These are phyloP conservation scores for Uronychia binucleata DNA, from an alignment of 73 alveolate genomes.

Conservation along the genomic window DNA sequence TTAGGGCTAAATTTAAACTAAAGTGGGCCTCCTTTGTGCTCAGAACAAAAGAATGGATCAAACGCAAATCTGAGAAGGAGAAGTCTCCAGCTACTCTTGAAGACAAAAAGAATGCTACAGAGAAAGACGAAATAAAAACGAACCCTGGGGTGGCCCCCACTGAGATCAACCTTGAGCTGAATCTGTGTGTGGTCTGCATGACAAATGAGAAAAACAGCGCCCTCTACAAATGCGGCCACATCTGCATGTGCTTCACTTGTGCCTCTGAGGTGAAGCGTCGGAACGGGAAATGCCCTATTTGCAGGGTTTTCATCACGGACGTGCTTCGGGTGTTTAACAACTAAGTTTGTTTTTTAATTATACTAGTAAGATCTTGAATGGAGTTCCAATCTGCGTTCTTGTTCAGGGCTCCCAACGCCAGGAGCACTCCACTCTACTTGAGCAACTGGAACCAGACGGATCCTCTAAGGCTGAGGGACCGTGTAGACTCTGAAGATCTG, in stretches of 20 bases:
- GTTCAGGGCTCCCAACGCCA: neutral
- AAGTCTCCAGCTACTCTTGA: too few relatives aligned
- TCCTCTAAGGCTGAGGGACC: neutral
- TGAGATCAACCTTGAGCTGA: neutral
- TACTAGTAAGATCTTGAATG: neutral
- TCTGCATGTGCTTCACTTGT: neutral
- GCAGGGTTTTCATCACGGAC: neutral
- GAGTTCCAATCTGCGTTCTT: neutral
- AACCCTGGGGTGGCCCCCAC: neutral
- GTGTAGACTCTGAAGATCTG: neutral
- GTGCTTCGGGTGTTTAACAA: neutral
- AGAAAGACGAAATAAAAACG: neutral
- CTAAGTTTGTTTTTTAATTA: neutral
- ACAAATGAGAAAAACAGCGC: neutral
- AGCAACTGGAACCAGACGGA: neutral
- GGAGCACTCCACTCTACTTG: neutral
- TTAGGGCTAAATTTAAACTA: too few relatives aligned
- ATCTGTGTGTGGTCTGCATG: neutral
- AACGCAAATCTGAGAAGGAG: too few relatives aligned
- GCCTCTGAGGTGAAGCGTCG: neutral
- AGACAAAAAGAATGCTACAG: too few relatives aligned
- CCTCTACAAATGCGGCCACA: neutral
- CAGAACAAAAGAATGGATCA: too few relatives aligned
- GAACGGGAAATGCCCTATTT: neutral
- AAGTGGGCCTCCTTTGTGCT: too few relatives aligned